Conservation (phyloP, 305 asterid genomes). For the Plantago lanceolata region DNA sequence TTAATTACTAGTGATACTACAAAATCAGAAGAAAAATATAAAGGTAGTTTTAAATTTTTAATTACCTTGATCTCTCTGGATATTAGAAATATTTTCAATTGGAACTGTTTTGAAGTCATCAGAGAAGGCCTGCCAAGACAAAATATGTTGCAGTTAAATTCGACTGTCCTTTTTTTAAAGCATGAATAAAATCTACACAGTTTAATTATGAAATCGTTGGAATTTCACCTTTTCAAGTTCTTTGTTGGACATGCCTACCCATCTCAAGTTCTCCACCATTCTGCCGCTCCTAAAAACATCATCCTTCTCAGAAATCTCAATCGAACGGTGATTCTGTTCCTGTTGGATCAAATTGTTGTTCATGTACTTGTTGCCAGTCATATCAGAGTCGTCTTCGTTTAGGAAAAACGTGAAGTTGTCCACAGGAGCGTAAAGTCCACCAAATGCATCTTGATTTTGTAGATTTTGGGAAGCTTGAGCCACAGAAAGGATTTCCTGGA, state of each 20-base stretch:
- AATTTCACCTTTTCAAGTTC: constrained; percentile 65
- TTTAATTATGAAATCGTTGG: not conserved
- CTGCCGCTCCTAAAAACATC: constrained; percentile 36
- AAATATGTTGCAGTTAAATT: not conserved
- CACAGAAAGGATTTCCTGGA: constrained; percentile 74
- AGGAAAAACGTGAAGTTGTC: constrained; percentile 65
- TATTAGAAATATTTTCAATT: constrained; percentile 44
- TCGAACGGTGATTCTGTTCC: constrained; percentile 36
- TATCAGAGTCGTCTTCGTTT: constrained; percentile 28
- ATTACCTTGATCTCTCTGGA: constrained; percentile 31
- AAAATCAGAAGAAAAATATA: too few species aligned
- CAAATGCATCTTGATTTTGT: constrained; percentile 46
- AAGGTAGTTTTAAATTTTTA: too few species aligned
- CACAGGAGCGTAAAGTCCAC: constrained; percentile 35
- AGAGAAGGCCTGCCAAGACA: constrained; percentile 45
- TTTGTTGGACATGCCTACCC: constrained; percentile 55
- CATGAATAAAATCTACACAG: not conserved
- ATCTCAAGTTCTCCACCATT: constrained; percentile 50
- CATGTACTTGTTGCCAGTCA: constrained; percentile 26
- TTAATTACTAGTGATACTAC: too few species aligned
- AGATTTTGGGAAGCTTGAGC: constrained; percentile 77
- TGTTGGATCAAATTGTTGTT: constrained; percentile 27
- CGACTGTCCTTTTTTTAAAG: not conserved
- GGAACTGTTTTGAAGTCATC: constrained; percentile 69
- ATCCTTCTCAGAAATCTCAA: constrained; percentile 46